Evolutionary conservation across 1,139 yeast species (phyloP), one percentile per base, ranked within the genome.

Genomic region (Yamadazyma mexicana): DNA sequence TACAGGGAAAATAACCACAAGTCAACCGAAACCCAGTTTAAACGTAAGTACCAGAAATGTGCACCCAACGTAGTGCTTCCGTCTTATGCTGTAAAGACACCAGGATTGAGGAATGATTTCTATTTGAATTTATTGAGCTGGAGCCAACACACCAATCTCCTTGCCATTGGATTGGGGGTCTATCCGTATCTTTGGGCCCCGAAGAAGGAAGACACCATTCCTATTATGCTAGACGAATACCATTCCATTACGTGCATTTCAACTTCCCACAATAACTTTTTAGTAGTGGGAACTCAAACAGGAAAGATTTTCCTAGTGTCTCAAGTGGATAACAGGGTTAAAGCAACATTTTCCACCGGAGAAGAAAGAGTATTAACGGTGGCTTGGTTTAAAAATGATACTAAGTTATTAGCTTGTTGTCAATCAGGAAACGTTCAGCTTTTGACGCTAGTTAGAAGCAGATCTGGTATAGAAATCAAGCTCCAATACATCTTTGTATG

Each of bases 111-210:
- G 9, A 28, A 10, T 54, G 96, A 89, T 57, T 89, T 82, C 56
- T 89, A 89, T 59, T 75, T 88, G 1, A 86, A 87, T 52, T 65
- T 86, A 36, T 76, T 88, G 0, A 77, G 91, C 9, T 88, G 96
- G 95, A 81, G 91, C 0, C 57, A 59, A 3, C 55, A 55, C 18
- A 62, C 78, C 1, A 73, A 73, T 20, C 68, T 68, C 24, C 66
- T 88, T 0, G 85, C 84, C 0, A 91, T 88, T 1, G 97, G 92
- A 0, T 61, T 88, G 28, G 82, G 81, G 0, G 55, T 65, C 2
- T 66, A 73, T 6, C 84, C 81, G 0, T 86, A 78, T 55, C 55
- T 82, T 24, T 89, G 96, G 96, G 72, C 77, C 5, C 77, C 75
- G 29, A 64, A 60, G 11, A 17, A 11, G 3, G 60, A 63, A 7